Base-by-base conservation (phyloP, 257 asterid genomes). In the Anisodus tanguticus region DNA sequence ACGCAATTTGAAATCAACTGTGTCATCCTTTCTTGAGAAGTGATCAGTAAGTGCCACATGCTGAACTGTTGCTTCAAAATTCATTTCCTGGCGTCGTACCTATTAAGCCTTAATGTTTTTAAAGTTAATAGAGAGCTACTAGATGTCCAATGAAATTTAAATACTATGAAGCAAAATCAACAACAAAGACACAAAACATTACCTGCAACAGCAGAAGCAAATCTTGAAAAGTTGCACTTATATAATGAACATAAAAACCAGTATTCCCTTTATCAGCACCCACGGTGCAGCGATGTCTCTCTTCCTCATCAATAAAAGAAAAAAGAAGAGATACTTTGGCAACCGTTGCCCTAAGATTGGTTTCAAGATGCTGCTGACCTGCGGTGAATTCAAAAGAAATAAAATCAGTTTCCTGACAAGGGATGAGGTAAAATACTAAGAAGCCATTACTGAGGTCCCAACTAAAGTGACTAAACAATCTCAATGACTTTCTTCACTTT, bases 281-380 rank as follows among this genome's bases (percentile, higher is more conserved):
- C 87, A 57, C 69, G 62, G 85, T 83, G 47, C 80, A 71, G 85
- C 86, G 62, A 72, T 90, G 90, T 85, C 82, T 86, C 86, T 88
- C 90, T 81, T 93, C 96, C 81, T 93, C 98, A 71, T 97, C 98
- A 85, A 85, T 72, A 85, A 97, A 92, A 70, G 95, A 95, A 76
- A 97, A 86, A 82, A 88, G 89, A 64, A 97, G 85, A 82, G 97
- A 93, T 58, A 93, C 84, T 86, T 89, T 90, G 74, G 89, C 87
- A 87, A 95, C 54, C n/a, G 88, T 69, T 62, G 92, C 95, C 93
- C 83, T 93, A 81, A 95, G 88, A 86, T 95, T 93, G 88, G 99
- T 95, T 89, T 95, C 97, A 88, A 93, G 90, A 87, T 87, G 96
- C 93, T 88, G 97, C 90, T 91, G 97, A 85, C 91, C 99, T 97